Evolutionary conservation across 768 basidiomycete genomes (phyloP).

Genomic region (Galerina marginata): DNA sequence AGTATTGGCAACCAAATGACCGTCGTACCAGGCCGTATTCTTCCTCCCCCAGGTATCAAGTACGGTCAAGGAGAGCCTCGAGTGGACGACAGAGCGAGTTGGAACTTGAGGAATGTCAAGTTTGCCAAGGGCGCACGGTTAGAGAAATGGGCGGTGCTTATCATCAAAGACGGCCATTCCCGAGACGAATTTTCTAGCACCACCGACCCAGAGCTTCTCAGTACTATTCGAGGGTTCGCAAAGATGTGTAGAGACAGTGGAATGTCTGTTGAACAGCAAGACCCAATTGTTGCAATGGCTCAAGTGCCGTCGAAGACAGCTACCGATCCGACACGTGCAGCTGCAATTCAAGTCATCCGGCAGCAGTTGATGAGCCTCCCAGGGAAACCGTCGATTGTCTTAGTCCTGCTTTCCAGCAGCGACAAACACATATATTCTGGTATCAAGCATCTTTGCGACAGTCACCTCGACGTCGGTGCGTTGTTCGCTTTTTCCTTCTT

Average conservation of each 20-base stretch:
- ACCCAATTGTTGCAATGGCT: conserved; percentile 45
- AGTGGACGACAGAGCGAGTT: conserved; percentile 71
- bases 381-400: conserved; percentile 58
- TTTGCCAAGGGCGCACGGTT: conserved; percentile 65
- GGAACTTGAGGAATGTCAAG: conserved; percentile 74
- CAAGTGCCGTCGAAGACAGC: conserved; percentile 56
- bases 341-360: conserved; percentile 54
- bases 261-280: conserved; percentile 50
- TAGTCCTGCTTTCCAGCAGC: conserved; percentile 69
- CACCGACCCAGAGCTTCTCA: conserved; percentile 58
- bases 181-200: conserved; percentile 64
- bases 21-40: conserved; percentile 71
- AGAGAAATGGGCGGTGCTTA: conserved; percentile 69
- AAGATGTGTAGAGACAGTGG: conserved; percentile 69
- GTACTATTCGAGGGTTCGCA: conserved; percentile 55
- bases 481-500: neutral
- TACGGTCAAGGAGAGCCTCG: conserved; percentile 55
- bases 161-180: conserved; percentile 62
- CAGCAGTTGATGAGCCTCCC: conserved; percentile 43
- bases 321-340: conserved; percentile 57
- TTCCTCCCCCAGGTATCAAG: conserved; percentile 62
- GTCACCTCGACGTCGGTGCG: conserved; percentile 61
- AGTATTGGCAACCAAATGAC: conserved; percentile 66
- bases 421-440: conserved; percentile 82
- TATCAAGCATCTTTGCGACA: conserved; percentile 75